A percentile compares a stretch with the other conserved stretches of the same genome.
Conservation (phyloP, 345 rosid genomes). For the Dimocarpus longan region DNA sequence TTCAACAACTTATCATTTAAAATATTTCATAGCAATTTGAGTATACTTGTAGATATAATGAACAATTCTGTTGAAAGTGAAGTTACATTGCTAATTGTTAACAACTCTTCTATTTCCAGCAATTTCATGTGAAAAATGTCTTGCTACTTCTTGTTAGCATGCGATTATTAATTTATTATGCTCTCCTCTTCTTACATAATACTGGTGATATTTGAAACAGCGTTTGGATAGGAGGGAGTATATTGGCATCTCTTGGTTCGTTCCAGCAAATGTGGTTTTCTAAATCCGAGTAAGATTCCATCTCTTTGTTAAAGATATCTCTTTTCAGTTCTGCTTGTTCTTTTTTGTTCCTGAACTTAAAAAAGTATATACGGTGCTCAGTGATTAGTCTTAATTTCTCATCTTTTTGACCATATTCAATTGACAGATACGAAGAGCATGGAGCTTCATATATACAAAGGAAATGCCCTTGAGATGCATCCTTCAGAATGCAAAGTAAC, state of each 20-base stretch:
- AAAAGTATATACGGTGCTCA: background rate
- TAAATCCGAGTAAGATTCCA: conserved; percentile 62
- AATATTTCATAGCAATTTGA: conserved; percentile 4
- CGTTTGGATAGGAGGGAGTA: conserved; percentile 93
- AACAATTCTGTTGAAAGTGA: background rate
- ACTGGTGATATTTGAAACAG: conserved; percentile 42
- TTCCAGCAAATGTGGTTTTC: conserved; percentile 99
- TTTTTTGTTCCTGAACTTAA: too few relatives aligned
- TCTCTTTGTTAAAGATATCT: background rate
- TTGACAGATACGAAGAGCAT: conserved; percentile 91
- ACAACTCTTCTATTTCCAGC: background rate
- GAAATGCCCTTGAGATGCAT: conserved; percentile 73
- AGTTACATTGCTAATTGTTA: background rate
- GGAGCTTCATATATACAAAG: conserved; percentile 95
- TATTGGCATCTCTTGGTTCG: conserved; percentile 90
- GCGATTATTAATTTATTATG: background rate
- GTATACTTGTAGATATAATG: background rate
- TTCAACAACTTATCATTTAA: background rate
- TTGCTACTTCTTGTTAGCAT: too few relatives aligned
- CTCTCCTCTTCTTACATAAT: background rate
- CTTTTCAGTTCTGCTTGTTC: background rate
- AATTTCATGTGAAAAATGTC: background rate
- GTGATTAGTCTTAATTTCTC: background rate
- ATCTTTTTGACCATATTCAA: background rate
- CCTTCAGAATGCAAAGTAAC: background rate